phyloP scores from a whole-genome alignment of 176 grass and related monocot species.

The Guadua angustifolia region DNA sequence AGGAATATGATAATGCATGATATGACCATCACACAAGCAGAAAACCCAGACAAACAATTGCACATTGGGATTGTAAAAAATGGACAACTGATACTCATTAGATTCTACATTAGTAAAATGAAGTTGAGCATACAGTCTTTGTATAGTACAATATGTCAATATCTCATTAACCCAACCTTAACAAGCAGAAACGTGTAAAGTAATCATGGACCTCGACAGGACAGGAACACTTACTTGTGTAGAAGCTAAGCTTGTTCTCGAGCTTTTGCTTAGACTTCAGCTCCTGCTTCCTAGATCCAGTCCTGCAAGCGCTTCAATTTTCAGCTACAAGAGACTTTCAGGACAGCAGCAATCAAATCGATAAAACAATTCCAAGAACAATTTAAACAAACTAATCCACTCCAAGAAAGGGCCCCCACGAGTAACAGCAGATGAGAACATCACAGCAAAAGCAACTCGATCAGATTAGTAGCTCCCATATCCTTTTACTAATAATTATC shows the following conservation, averaged over 20 bases:
- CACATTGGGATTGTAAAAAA: too few relatives aligned
- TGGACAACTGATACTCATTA: too few relatives aligned
- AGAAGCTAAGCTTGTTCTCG: conserved; percentile 58
- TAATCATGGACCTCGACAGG: background rate
- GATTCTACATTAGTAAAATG: too few relatives aligned
- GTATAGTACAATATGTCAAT: too few relatives aligned
- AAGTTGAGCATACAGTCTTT: too few relatives aligned
- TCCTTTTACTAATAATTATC: background rate
- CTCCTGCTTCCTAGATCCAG: conserved; percentile 50
- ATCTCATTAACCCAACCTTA: background rate
- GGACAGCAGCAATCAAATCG: background rate
- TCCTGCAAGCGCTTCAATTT: conserved; percentile 44
- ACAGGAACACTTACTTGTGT: conserved; percentile 42
- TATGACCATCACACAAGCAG: too few relatives aligned
- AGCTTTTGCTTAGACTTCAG: conserved; percentile 55
- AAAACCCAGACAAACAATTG: too few relatives aligned
- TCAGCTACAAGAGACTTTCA: conserved; percentile 20
- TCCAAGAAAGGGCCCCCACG: background rate
- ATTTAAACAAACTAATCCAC: background rate
- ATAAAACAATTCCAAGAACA: background rate
- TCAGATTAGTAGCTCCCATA: background rate
- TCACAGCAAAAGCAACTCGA: background rate
- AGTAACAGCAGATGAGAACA: background rate
- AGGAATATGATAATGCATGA: too few relatives aligned
- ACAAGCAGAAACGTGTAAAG: background rate